Evolutionary conservation across 1,139 yeast species (phyloP).

Genomic region (Blastobotrys malaysiensis): DNA sequence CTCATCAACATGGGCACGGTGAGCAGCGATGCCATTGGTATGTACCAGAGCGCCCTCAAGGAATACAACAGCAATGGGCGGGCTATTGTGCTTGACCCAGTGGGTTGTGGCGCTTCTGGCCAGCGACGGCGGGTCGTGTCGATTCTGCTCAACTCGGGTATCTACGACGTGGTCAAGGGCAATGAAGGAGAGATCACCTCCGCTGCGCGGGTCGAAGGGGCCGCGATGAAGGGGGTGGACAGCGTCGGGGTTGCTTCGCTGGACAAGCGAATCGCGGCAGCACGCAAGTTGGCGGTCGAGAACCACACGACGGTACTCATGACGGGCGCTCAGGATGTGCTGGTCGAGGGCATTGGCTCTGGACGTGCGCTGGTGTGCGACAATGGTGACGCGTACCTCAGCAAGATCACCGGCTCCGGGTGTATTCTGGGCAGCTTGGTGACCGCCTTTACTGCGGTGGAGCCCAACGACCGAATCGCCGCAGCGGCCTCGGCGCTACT

Average conservation of each 20-base stretch:
- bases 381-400: slow-evolving; percentile 69
- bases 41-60: slow-evolving; percentile 48
- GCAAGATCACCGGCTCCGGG: slow-evolving; percentile 81
- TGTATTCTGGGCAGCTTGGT: slow-evolving; percentile 77
- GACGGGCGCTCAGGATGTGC: slow-evolving; percentile 52
- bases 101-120: slow-evolving; percentile 79
- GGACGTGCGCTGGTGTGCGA: slow-evolving; percentile 32
- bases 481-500: slow-evolving; percentile 57
- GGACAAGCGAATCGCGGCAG: slow-evolving; percentile 30
- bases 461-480: slow-evolving; percentile 26
- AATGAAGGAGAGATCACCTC: slow-evolving; percentile 76
- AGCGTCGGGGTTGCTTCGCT: slow-evolving; percentile 35
- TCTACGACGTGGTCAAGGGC: slow-evolving; percentile 73
- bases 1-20: slow-evolving; percentile 80
- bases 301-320: slow-evolving; percentile 64
- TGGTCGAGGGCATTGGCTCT: slow-evolving; percentile 40
- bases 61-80: slow-evolving; percentile 53
- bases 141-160: slow-evolving; percentile 50
- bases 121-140: slow-evolving; percentile 49
- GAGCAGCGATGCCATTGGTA: slow-evolving; percentile 38
- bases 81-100: slow-evolving; percentile 83
- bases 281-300: slow-evolving; percentile 48
- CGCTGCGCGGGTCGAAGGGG: slow-evolving; percentile 35
- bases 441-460: slow-evolving; percentile 44
- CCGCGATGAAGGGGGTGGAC: slow-evolving; percentile 56